phyloP scores from a whole-genome alignment of 768 basidiomycete genomes.

The Tulasnella sp. region DNA sequence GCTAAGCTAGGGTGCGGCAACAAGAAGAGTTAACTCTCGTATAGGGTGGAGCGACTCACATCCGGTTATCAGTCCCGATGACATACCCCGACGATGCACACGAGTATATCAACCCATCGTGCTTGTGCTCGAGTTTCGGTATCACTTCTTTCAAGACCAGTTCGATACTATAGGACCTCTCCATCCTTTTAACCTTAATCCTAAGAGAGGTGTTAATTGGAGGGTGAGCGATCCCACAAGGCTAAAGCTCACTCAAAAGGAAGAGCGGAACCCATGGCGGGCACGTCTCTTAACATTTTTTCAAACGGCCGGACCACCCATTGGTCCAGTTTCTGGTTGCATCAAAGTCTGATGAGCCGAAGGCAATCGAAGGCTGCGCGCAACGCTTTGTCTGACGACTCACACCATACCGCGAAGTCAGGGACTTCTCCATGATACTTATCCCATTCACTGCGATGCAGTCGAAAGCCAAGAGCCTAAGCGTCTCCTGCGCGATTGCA shows the following conservation, averaged over 20 bases:
- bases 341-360: background rate
- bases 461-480: conserved; percentile 84
- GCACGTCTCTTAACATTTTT: conserved; percentile 57
- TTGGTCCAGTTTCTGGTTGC: conserved; percentile 54
- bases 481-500: conserved; percentile 48
- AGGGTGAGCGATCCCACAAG: no score
- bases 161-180: conserved; percentile 76
- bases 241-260: conserved; percentile 69
- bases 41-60: conserved; percentile 43
- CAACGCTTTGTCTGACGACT: conserved; percentile 24
- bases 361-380: background rate
- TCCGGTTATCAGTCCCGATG: conserved; percentile 74
- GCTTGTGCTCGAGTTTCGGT: conserved; percentile 77
- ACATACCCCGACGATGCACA: conserved; percentile 74
- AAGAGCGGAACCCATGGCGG: conserved; percentile 47
- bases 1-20: conserved; percentile 8
- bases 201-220: conserved; percentile 32
- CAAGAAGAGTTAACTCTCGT: background rate
- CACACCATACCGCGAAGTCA: conserved; percentile 87
- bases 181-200: conserved; percentile 79
- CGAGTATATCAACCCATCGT: conserved; percentile 95
- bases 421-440: conserved; percentile 73
- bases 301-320: conserved; percentile 79
- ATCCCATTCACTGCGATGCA: conserved; percentile 78
- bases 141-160: conserved; percentile 79